These are phyloP conservation scores for Tilletia walkeri DNA, from an alignment of 1,284 basidiomycete species.

Conservation along the genomic window DNA sequence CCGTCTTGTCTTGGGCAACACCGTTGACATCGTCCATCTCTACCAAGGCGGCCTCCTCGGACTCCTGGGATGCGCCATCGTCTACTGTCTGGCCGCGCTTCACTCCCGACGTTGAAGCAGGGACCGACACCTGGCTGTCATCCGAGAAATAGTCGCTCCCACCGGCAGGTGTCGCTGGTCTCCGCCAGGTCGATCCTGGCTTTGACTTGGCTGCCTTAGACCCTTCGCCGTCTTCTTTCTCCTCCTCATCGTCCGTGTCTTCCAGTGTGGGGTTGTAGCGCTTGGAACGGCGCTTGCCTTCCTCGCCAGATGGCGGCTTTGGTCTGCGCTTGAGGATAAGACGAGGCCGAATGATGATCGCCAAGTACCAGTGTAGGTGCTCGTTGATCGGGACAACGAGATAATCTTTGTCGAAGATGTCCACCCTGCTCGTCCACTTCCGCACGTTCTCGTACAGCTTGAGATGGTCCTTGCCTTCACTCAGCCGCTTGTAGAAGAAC, in stretches of 20 bases:
- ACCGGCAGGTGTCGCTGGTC: too few relatives aligned
- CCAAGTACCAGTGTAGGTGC: conserved; percentile 93
- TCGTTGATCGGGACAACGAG: conserved; percentile 96
- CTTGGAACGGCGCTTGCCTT: not conserved
- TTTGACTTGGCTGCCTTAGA: too few relatives aligned
- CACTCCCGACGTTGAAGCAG: too few relatives aligned
- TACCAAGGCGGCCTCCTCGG: too few relatives aligned
- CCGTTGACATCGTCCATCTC: too few relatives aligned
- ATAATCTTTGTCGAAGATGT: conserved; percentile 87
- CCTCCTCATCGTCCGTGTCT: not conserved
- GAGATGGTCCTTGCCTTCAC: conserved; percentile 58
- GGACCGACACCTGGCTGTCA: too few relatives aligned
- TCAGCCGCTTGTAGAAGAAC: conserved; percentile 95
- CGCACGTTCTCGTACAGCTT: conserved; percentile 77
- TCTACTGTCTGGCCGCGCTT: too few relatives aligned
- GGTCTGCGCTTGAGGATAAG: conserved; percentile 11
- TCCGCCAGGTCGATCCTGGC: too few relatives aligned
- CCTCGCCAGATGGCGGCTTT: not conserved
- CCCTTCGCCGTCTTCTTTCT: not conserved
- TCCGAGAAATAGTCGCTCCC: too few relatives aligned
- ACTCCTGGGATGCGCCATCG: too few relatives aligned
- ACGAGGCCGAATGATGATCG: conserved; percentile 81
- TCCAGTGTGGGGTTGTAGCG: not conserved
- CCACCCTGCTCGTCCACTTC: conserved; percentile 87
- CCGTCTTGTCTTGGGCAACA: too few relatives aligned